phyloP scores from a whole-genome alignment of 2,329 filamentous ascomycete species.

The Cytospora piceae region DNA sequence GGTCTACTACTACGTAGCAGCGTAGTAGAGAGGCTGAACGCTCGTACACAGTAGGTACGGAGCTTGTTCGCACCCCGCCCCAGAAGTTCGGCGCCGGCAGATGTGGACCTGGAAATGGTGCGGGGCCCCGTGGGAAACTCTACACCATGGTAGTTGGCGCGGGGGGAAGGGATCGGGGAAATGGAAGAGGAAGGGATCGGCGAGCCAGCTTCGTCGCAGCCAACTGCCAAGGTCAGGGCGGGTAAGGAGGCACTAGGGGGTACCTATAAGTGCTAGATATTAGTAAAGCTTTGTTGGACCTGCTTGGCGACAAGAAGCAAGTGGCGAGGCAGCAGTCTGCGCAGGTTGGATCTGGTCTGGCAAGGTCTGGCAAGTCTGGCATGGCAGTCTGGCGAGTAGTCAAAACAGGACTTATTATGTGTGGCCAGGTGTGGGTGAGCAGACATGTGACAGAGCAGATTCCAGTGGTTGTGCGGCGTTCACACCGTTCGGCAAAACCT shows the following conservation, averaged over 20 bases:
- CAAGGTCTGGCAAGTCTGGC: not conserved
- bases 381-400: too few relatives aligned
- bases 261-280: too few relatives aligned
- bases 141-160: not conserved
- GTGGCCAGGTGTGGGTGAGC: too few relatives aligned
- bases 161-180: not conserved
- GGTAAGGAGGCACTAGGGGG: not conserved
- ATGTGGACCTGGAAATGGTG: not conserved
- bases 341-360: not conserved
- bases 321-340: not conserved
- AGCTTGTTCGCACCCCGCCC: not conserved
- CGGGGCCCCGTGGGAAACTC: not conserved
- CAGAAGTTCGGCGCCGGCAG: not conserved
- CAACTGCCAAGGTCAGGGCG: not conserved
- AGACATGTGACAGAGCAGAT: not conserved
- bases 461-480: not conserved
- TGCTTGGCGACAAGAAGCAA: not conserved
- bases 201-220: not conserved
- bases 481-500: slow-evolving; percentile 8
- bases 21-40: not conserved
- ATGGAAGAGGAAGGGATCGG: not conserved
- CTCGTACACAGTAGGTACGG: not conserved
- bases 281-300: not conserved
- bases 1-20: not conserved
- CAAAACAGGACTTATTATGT: too few relatives aligned